A percentile compares a stretch with the other conserved stretches of the same genome.
phyloP scores from a whole-genome alignment of 352 stramenopile genomes.

The Globisporangium irregulare region DNA sequence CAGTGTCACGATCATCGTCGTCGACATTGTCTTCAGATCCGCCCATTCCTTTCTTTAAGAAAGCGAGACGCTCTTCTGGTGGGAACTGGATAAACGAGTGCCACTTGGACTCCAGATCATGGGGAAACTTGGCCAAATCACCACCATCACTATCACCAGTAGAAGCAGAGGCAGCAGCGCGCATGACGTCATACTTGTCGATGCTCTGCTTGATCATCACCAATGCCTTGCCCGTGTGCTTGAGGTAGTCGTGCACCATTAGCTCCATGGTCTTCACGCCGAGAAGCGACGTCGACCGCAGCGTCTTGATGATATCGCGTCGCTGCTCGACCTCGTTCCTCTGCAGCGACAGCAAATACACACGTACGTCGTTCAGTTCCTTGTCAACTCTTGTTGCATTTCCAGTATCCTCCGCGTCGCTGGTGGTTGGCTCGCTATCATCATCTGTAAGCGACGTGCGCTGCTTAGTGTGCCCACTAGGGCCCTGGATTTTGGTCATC shows the following conservation, averaged over 20 bases:
- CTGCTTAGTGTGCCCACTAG: not conserved
- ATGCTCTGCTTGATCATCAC: slow-evolving; percentile 13
- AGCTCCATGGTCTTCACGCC: slow-evolving; percentile 58
- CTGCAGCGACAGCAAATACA: slow-evolving; percentile 25
- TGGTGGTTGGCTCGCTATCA: not conserved
- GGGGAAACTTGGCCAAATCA: not conserved
- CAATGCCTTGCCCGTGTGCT: slow-evolving; percentile 31
- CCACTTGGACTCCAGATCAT: not conserved
- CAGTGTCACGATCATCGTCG: not conserved
- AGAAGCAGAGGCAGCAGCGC: not conserved
- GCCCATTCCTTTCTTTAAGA: not conserved
- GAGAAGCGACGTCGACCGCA: slow-evolving; percentile 36
- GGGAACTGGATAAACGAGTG: slow-evolving; percentile 1
- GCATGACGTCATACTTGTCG: slow-evolving; percentile 7
- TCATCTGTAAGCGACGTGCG: slow-evolving; percentile 5
- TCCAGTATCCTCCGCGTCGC: not conserved
- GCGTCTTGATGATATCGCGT: slow-evolving; percentile 30
- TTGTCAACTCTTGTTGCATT: slow-evolving; percentile 17
- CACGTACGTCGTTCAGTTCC: slow-evolving; percentile 20
- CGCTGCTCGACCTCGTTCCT: slow-evolving; percentile 29
- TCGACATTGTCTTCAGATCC: not conserved
- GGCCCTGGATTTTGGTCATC: slow-evolving; percentile 7
- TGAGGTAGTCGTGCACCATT: slow-evolving; percentile 50
- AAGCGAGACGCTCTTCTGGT: not conserved
- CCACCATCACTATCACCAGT: not conserved